Percentiles rank a stretch among this genome's conserved stretches.
These are phyloP conservation scores for Verticillium tricorpus DNA, from an alignment of 2,329 filamentous ascomycete species.

Conservation along the genomic window DNA sequence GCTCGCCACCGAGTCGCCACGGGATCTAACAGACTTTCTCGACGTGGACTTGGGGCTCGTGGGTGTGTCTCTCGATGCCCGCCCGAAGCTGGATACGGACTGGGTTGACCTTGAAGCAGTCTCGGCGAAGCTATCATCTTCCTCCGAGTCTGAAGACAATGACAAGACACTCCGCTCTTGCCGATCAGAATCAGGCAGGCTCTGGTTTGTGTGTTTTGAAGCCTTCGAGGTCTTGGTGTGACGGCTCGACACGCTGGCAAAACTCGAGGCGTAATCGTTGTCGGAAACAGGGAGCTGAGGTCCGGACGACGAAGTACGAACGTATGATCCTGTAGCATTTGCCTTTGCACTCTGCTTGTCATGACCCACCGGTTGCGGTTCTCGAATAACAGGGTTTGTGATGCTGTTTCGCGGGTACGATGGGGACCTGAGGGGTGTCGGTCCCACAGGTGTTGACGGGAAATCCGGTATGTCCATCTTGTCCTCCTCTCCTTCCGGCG, in stretches of 20 bases:
- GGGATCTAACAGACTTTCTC: neutral
- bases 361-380: neutral
- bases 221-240: conserved; percentile 51
- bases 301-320: neutral
- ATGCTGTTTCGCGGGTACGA: neutral
- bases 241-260: conserved; percentile 48
- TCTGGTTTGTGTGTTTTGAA: conserved; percentile 43
- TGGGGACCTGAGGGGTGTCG: conserved; percentile 8
- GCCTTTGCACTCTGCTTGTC: neutral
- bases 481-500: neutral
- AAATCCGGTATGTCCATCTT: conserved; percentile 2
- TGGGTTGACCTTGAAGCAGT: conserved; percentile 21
- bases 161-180: conserved; percentile 52
- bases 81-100: conserved; percentile 21
- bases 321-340: conserved; percentile 11
- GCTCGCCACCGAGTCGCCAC: neutral
- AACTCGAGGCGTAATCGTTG: conserved; percentile 30
- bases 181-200: conserved; percentile 46
- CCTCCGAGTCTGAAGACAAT: conserved; percentile 55
- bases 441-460: neutral
- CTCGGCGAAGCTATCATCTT: conserved; percentile 29
- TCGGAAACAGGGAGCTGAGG: neutral
- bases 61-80: conserved; percentile 4
- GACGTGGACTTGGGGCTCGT: conserved; percentile 9
- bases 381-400: conserved; percentile 14